Base-by-base conservation (phyloP, 768 basidiomycete species). In the Cystofilobasidium macerans region DNA sequence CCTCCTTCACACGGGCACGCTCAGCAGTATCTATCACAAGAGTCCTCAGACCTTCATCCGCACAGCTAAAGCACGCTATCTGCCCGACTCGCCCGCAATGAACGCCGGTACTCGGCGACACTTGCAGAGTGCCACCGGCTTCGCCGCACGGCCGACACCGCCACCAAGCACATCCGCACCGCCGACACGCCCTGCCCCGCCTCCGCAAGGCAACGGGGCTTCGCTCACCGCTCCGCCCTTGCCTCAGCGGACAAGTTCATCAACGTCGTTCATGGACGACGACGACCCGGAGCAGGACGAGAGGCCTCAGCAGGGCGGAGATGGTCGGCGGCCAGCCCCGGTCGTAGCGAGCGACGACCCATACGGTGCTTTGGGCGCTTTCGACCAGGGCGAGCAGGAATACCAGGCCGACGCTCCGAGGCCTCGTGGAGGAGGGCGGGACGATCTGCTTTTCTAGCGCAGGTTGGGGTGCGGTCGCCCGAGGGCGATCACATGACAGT, bases 11-110 rank as follows among this genome's bases (percentile, higher is more conserved):
- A 92, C 94, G 0, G 61, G 66, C 38, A 68, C 65, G 12, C 53
- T 67, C 33, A 48, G 47, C 35, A 93, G 90, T 67, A 94, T 99
- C 66, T 99, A 97, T 76, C 94, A 97, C 79, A 95, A 97, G 78
- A 45, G 45, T 11, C 36, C 35, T 13, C 58, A 91, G 88, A 94
- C 91, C 2, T 97, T 97, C 77, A 97, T 97, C 71, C 86, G 93
- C 28, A 86, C 86, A 70, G 89, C 92, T 11, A 81, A 84, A 51
- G 87, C 89, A 45, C 88, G 84, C 73, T 87, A 88, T 30, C 79
- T 97, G 63, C 76, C 79, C 60, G 93, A 97, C 76, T 92, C 88
- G 56, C 89, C 91, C 18, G 93, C 93, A 1, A 79, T 97, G 51
- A 95, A 97, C 73, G 73, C 83, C 0, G 45, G 56, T 35, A 75